A percentile compares a stretch with the other conserved stretches of the same genome.
Conservation (phyloP, 108 stramenopile species). For the Conticribra weissflogii region DNA sequence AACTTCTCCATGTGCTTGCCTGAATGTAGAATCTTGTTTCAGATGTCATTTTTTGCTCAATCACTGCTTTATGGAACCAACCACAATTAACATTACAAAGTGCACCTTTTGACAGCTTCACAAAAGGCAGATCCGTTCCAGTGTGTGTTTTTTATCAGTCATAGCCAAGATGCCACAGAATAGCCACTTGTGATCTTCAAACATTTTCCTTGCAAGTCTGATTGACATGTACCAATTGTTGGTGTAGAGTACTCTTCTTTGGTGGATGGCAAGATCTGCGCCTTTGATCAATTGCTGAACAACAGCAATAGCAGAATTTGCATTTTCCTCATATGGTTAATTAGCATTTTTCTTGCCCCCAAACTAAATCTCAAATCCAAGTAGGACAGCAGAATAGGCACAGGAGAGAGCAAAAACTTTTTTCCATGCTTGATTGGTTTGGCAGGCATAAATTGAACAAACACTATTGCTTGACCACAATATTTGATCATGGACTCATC, state of each 20-base stretch:
- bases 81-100: conserved; percentile 2
- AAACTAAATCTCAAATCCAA: not conserved
- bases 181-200: not conserved
- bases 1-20: conserved; percentile 13
- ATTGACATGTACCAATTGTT: not conserved
- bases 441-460: not conserved
- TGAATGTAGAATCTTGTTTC: conserved; percentile 19
- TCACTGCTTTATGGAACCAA: conserved; percentile 20
- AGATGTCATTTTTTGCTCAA: not conserved
- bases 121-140: conserved; percentile 18
- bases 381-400: not conserved
- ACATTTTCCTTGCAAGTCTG: not conserved
- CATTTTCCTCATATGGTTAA: not conserved
- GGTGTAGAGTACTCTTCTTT: not conserved
- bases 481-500: not conserved
- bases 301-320: not conserved
- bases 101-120: conserved; percentile 20
- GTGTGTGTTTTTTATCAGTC: conserved; percentile 12
- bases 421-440: not conserved
- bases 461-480: not conserved
- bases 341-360: not conserved
- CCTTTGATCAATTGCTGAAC: too few relatives aligned
- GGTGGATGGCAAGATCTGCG: too few relatives aligned
- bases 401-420: not conserved
- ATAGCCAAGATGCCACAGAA: conserved; percentile 12